Conservation (phyloP, 345 rosid genomes). For the Heritiera fomes region DNA sequence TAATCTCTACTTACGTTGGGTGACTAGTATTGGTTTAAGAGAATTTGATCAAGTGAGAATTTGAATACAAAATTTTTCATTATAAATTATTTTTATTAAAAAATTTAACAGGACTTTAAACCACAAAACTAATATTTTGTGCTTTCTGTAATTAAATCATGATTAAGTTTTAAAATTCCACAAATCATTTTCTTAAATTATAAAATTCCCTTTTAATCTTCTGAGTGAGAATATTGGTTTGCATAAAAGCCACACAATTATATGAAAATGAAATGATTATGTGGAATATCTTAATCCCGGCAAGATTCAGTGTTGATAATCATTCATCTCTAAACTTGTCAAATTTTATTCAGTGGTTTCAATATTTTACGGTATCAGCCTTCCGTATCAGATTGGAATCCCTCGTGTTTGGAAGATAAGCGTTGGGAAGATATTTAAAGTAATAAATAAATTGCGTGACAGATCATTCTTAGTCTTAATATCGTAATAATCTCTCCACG, state of each 20-base stretch:
- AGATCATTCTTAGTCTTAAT: background rate
- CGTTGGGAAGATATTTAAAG: background rate
- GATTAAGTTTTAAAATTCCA: background rate
- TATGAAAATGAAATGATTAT: no score
- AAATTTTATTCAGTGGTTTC: background rate
- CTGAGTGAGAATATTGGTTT: background rate
- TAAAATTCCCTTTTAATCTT: background rate
- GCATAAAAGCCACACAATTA: background rate
- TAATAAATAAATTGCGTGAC: background rate
- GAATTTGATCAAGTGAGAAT: no score
- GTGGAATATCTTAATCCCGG: no score
- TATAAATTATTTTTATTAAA: no score
- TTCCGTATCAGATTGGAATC: background rate
- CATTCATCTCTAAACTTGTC: background rate
- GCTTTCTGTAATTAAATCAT: background rate
- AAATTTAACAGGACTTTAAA: no score
- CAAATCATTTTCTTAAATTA: background rate
- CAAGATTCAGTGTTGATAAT: no score
- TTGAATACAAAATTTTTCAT: no score
- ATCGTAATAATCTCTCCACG: slow-evolving; percentile 5
- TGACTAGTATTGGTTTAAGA: no score
- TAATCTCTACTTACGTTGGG: no score
- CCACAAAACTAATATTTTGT: no score
- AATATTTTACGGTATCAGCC: background rate
- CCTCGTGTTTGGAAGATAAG: background rate